Base-by-base conservation (phyloP, 306 rosid genomes). In the Castanea mollissima region DNA sequence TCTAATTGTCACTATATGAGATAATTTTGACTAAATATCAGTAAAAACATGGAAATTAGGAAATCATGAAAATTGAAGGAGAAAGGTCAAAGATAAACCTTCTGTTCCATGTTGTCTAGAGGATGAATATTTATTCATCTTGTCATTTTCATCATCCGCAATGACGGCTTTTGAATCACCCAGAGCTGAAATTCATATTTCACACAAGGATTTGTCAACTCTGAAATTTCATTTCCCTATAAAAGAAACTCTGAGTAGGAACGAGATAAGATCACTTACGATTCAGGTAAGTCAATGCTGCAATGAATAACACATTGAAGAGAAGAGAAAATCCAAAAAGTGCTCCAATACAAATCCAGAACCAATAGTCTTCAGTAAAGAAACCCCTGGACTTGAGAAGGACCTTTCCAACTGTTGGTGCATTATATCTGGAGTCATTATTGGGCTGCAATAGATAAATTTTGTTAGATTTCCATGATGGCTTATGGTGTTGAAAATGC, bases 271-370 rank as follows among this genome's bases (percentile, higher is more conserved):
- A 67, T 71, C 59, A 83, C 89, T 86, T 84, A 93, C 97, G 93
- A 64, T 83, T 90, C 78, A 93, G 52, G 73, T 62, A 91, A 27
- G 92, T 82, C 81, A 93, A 76, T 78, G 97, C 93, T 60, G 46
- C 79, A 31, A 89, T 58, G 67, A 83, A 87, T 29, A 90, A 71
- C 63, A 88, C 19, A 85, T 88, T 91, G 89, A 86, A 90, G 62
- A 93, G 87, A 77, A 93, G 78, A 76, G 89, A 78, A 76, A 87
- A 93, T 27, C 90, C 97, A 72, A 85, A 74, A 44, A 93, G 88
- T 69, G 87, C 97, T 56, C 88, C 97, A 76, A 90, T 4, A 74
- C 95, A 87, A 35, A 93, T 90, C 98, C 97, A 93, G 76, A 68
- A 93, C 97, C 92, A 87, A 67, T 79, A 78, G 14, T 85, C 98